Evolutionary conservation across 495 filamentous ascomycete species (phyloP), one percentile per base, ranked within the genome.

Genomic region (Elaphomyces granulatus): DNA sequence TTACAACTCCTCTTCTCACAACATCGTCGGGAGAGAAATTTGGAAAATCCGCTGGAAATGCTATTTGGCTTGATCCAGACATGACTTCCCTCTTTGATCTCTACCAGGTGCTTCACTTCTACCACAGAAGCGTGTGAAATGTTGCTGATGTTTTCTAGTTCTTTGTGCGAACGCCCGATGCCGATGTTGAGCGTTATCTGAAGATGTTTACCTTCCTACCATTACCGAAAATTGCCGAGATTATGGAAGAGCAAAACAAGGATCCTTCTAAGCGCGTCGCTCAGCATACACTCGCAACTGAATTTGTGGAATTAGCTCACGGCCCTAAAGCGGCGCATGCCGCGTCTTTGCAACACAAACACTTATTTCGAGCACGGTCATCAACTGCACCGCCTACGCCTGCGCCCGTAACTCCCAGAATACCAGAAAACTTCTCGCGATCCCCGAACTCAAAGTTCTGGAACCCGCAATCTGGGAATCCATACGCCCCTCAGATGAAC

Each of bases 21-120:
- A 84, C 84, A 7, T 64, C 85, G 2, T 73, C 77, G 2, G 92
- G 92, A 2, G 74, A 72, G 50, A 99, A 99, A 59, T 87, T 96
- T 52, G 90, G 90, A 14, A 99, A 99, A 58, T 92, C 80, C 39
- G 80, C 87, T 14, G 88, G 86, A 10, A 96, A 95, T 55, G 87
- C 92, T 2, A 61, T 99, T 15, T 96, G 90, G 90, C 73, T 99
- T 2, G 85, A 94, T 55, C 68, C 61, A 38, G 76, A 75, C 46
- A 71, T 82, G 70, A 94, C 88, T 0, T 75, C 71, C 16, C 59
- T 74, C 0, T 96, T 87, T 46, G 83, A 95, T 42, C 67, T 96
- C 2, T 96, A 96, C 56, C 75, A 77, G 52, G 77, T 78, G 55
- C 19, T 20, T n/a, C n/a, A n/a, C n/a, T n/a, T n/a, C n/a, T n/a